Percentiles rank a stretch among this genome's conserved stretches.
phyloP scores from a whole-genome alignment of 1,284 basidiomycete genomes.

The Sanghuangporus sanghuang region DNA sequence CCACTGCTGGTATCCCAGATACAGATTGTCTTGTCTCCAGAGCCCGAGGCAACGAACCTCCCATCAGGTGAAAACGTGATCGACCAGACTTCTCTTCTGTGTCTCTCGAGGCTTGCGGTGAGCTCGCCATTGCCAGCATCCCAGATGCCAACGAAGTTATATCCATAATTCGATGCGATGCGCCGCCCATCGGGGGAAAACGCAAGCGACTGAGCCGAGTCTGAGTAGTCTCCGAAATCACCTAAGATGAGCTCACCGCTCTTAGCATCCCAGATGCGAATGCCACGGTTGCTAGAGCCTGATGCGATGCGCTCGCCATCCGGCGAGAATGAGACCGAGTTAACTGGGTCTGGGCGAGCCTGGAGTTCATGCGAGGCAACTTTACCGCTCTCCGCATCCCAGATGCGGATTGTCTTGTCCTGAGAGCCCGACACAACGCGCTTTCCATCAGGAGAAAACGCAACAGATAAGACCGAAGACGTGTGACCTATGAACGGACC shows the following conservation, averaged over 20 bases:
- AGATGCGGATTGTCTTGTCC: background rate
- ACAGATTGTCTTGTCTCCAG: background rate
- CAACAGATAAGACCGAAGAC: background rate
- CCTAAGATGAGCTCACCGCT: background rate
- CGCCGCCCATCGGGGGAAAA: conserved; percentile 9
- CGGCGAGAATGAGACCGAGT: background rate
- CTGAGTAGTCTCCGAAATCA: background rate
- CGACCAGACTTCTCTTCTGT: background rate
- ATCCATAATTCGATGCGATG: conserved; percentile 11
- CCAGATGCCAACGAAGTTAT: conserved; percentile 12
- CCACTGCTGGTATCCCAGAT: background rate
- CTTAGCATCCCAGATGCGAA: background rate
- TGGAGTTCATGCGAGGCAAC: background rate
- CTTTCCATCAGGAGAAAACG: background rate
- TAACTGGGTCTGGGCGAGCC: background rate
- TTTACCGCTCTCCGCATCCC: background rate
- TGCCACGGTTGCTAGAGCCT: background rate
- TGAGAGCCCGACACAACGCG: background rate
- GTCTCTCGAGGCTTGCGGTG: background rate
- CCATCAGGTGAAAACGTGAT: conserved; percentile 4
- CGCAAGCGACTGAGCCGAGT: background rate
- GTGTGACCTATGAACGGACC: background rate
- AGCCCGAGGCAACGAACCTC: background rate
- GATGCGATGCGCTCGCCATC: background rate
- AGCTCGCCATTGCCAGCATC: conserved; percentile 6